A percentile compares a stretch with the other conserved stretches of the same genome.
phyloP scores from a whole-genome alignment of 106 monocot species.

The Dioscorea alata region DNA sequence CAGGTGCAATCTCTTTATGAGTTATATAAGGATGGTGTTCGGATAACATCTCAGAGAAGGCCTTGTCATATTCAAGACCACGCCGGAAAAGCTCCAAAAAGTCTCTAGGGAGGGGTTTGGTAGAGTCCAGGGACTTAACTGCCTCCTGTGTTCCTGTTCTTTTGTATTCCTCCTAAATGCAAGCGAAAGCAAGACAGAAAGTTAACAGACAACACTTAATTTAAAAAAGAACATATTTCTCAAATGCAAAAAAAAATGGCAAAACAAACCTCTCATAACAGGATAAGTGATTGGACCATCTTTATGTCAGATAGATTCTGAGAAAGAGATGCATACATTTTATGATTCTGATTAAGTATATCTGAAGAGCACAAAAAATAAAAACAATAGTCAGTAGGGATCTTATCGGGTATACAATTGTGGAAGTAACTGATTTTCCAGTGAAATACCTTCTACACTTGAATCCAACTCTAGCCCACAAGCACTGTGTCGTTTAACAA shows the following conservation, averaged over 20 bases:
- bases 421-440: no score
- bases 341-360: slow-evolving; percentile 75
- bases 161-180: slow-evolving; percentile 52
- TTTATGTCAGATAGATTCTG: slow-evolving; percentile 57
- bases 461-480: slow-evolving; percentile 81
- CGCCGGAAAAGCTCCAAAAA: slow-evolving; percentile 40
- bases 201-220: neutral
- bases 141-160: slow-evolving; percentile 45
- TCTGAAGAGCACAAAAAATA: slow-evolving; percentile 39
- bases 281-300: slow-evolving; percentile 93
- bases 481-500: slow-evolving; percentile 64
- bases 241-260: slow-evolving; percentile 7
- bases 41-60: slow-evolving; percentile 29
- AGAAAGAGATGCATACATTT: slow-evolving; percentile 80
- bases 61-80: slow-evolving; percentile 39
- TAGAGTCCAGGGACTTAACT: slow-evolving; percentile 14
- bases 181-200: slow-evolving; percentile 16
- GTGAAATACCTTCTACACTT: slow-evolving; percentile 60
- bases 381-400: slow-evolving; percentile 7
- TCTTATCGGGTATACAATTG: no score
- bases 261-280: slow-evolving; percentile 84
- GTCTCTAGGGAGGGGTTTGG: slow-evolving; percentile 40
- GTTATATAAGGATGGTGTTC: slow-evolving; percentile 21
- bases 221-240: neutral
- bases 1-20: slow-evolving; percentile 13